These are phyloP conservation scores for Penicillium robsamsonii DNA, from an alignment of 495 filamentous ascomycete species.

Conservation along the genomic window DNA sequence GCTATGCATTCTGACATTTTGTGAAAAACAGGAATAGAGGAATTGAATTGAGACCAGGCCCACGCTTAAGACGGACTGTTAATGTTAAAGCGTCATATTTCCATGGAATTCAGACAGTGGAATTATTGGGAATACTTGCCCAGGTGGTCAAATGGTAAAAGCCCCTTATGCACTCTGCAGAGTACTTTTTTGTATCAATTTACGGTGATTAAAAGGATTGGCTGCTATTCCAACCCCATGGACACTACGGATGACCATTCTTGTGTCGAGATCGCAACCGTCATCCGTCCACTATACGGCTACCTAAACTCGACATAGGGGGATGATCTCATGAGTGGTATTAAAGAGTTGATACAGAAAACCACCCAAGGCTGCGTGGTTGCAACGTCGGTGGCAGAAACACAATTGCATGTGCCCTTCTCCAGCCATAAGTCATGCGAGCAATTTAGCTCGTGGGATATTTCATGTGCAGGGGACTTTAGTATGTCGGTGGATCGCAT, in stretches of 20 bases:
- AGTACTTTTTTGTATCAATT: too few relatives aligned
- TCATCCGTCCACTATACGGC: constrained; percentile 1
- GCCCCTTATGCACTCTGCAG: neutral
- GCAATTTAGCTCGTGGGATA: neutral
- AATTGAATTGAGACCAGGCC: neutral
- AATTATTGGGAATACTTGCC: neutral
- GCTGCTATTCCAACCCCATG: neutral
- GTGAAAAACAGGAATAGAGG: neutral
- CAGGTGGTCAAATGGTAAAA: neutral
- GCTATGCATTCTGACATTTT: neutral
- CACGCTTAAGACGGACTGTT: neutral
- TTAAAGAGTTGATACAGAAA: constrained; percentile 4
- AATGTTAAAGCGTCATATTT: neutral
- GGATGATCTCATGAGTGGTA: constrained; percentile 6
- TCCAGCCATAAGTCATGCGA: neutral
- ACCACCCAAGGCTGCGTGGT: neutral
- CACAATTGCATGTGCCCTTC: neutral
- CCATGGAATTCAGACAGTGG: neutral
- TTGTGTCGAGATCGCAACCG: neutral
- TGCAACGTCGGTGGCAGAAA: constrained; percentile 1
- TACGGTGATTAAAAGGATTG: neutral
- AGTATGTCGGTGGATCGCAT: neutral
- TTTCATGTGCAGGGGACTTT: neutral
- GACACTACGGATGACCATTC: neutral
- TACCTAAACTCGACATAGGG: neutral